phyloP scores from a whole-genome alignment of 805 yeast genomes.

The Wickerhamiella slavikovae region DNA sequence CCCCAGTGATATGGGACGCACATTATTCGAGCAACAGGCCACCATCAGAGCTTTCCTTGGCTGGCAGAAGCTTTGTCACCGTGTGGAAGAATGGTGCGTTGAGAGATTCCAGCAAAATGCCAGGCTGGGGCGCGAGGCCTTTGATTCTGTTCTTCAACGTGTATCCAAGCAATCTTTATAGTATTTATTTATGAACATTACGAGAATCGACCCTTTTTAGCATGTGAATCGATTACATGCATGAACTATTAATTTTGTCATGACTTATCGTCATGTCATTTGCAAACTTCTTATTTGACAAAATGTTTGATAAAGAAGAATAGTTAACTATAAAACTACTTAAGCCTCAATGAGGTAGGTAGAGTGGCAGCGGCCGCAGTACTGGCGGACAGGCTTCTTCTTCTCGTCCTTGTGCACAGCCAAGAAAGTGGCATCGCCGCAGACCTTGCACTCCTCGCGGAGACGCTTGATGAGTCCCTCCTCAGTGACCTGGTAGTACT shows the following conservation, averaged over 20 bases:
- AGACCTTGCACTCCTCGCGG: constrained; percentile 94
- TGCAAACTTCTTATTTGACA: no score
- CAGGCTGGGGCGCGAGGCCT: constrained; percentile 57
- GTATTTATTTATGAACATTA: no score
- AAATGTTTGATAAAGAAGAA: no score
- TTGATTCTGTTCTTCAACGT: constrained; percentile 48
- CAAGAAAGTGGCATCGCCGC: constrained; percentile 99
- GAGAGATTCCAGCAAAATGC: constrained; percentile 83
- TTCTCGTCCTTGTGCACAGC: constrained; percentile 76
- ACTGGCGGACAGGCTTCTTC: constrained; percentile 95
- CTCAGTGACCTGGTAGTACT: constrained; percentile 97
- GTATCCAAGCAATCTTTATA: no score
- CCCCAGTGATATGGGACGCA: constrained; percentile 29
- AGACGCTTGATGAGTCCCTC: constrained; percentile 97
- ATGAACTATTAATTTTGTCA: no score
- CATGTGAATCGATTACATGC: no score
- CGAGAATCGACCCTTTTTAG: no score
- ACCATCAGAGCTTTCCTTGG: constrained; percentile 72
- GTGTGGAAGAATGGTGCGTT: constrained; percentile 81
- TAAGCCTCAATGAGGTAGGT: constrained; percentile 39
- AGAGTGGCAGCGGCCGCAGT: constrained; percentile 99
- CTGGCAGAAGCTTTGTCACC: constrained; percentile 47
- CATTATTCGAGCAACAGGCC: constrained; percentile 63
- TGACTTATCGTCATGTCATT: no score
- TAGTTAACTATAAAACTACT: no score